phyloP scores from a whole-genome alignment of 2,329 filamentous ascomycete genomes.

The Cadophora malorum region DNA sequence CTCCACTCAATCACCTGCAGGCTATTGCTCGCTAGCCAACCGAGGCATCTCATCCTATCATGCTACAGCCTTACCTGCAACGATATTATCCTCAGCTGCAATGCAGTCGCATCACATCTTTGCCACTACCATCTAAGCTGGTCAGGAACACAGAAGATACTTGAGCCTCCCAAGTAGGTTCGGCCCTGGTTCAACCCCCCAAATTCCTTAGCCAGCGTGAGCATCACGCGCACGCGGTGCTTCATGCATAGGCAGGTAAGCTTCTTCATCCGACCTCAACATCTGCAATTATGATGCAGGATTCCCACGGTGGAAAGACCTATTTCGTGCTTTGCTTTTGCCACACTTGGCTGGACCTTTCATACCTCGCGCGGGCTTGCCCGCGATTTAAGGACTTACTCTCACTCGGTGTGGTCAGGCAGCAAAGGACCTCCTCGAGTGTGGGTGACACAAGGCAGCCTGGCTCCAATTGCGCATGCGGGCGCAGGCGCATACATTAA shows the following conservation, averaged over 20 bases:
- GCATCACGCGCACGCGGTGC: slow-evolving; percentile 14
- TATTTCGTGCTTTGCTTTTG: neutral
- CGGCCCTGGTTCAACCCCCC: neutral
- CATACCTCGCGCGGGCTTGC: neutral
- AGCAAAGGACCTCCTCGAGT: slow-evolving; percentile 6
- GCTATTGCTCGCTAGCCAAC: neutral
- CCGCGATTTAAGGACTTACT: neutral
- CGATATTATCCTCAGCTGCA: slow-evolving; percentile 11
- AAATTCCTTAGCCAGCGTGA: neutral
- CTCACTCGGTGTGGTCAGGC: slow-evolving; percentile 20
- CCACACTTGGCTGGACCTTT: slow-evolving; percentile 4
- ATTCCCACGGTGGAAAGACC: neutral
- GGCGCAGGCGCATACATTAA: slow-evolving; percentile 8
- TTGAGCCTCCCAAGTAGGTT: neutral
- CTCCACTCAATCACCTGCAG: slow-evolving; percentile 5
- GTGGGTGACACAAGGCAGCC: slow-evolving; percentile 27
- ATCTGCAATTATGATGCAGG: neutral
- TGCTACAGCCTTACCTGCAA: slow-evolving; percentile 12
- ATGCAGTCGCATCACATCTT: neutral
- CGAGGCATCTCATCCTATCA: slow-evolving; percentile 9
- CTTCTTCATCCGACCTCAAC: slow-evolving; percentile 4
- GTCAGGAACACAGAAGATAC: neutral
- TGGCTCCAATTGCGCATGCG: slow-evolving; percentile 15
- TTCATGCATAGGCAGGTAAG: slow-evolving; percentile 4
- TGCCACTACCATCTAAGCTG: neutral